Evolutionary conservation across 2,329 filamentous ascomycete genomes (phyloP).

Genomic region (Colletotrichum coccodes): DNA sequence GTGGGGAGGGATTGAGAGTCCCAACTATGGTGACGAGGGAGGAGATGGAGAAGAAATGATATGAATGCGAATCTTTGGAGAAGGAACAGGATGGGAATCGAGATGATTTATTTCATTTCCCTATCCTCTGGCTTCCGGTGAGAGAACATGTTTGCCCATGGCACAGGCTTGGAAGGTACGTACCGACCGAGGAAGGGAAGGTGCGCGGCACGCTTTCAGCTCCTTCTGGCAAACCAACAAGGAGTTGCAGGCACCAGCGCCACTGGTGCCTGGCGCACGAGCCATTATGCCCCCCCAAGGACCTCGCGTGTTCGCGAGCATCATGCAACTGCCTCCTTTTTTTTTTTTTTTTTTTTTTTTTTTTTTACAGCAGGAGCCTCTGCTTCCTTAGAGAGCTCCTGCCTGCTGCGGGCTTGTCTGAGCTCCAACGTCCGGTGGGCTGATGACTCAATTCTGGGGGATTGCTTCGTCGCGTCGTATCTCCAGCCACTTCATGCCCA

Average conservation of each 20-base stretch:
- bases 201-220: conserved; percentile 11
- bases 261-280: conserved; percentile 34
- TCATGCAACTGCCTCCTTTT: background rate
- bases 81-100: background rate
- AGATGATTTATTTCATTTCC: background rate
- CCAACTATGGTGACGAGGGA: background rate
- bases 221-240: conserved; percentile 12
- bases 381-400: background rate
- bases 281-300: background rate
- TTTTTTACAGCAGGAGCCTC: background rate
- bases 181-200: background rate
- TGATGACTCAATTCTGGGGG: background rate
- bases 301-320: conserved; percentile 26
- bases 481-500: background rate
- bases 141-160: background rate
- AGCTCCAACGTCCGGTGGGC: background rate
- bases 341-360: background rate
- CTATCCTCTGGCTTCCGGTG: background rate
- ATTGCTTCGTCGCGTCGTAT: background rate
- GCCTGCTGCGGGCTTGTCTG: background rate
- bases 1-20: too few species aligned
- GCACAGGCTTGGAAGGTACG: background rate
- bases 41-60: background rate
- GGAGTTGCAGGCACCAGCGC: conserved; percentile 19
- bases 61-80: background rate